Conservation (phyloP, 2,329 filamentous ascomycete genomes). For the Botrytis cinerea region DNA sequence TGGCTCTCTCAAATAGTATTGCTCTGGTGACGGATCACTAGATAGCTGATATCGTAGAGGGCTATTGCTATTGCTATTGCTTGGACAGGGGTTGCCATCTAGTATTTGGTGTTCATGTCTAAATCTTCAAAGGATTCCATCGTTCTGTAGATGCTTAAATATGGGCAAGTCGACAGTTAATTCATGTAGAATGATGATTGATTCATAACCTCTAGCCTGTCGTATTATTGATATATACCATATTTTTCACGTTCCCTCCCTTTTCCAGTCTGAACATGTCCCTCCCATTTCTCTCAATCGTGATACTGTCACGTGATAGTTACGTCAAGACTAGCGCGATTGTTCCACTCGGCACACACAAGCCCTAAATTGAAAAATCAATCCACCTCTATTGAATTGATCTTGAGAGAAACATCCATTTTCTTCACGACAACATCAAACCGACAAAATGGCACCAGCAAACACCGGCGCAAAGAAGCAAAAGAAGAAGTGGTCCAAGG, state of each 20-base stretch:
- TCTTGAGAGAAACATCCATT: conserved; percentile 16
- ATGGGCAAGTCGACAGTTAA: background rate
- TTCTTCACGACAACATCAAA: conserved; percentile 27
- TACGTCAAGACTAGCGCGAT: conserved; percentile 14
- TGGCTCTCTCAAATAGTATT: background rate
- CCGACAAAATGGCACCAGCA: conserved; percentile 48
- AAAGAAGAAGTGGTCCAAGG: conserved; percentile 71
- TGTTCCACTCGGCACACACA: conserved; percentile 25
- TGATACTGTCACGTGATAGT: background rate
- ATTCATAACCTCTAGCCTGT: background rate
- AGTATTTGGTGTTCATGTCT: background rate
- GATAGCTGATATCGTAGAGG: background rate
- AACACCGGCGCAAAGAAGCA: conserved; percentile 73
- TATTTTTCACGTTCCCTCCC: background rate
- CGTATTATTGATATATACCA: background rate
- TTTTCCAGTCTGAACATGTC: background rate
- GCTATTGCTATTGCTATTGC: background rate
- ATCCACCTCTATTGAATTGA: conserved; percentile 22
- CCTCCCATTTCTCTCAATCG: background rate
- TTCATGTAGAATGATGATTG: background rate
- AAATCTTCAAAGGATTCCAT: background rate
- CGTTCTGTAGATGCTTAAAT: background rate
- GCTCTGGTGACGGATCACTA: background rate
- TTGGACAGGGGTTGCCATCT: background rate
- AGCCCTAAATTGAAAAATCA: conserved; percentile 25